Evolutionary conservation across 1,284 basidiomycete species (phyloP).

Genomic region (Cerrena zonata): DNA sequence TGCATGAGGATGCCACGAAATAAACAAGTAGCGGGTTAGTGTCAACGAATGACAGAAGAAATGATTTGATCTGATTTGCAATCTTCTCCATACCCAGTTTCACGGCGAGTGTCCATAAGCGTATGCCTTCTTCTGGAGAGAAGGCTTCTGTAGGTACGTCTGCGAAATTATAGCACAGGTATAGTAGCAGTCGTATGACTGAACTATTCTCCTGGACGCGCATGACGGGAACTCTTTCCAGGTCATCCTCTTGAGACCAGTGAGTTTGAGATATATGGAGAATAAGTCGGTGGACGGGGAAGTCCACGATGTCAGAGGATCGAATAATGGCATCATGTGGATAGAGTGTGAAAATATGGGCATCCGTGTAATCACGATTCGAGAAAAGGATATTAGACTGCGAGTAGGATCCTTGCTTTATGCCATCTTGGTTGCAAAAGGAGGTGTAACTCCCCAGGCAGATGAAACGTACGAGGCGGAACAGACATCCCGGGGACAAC

Average conservation of each 20-base stretch:
- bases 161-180: background rate
- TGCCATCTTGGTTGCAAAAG: background rate
- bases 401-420: background rate
- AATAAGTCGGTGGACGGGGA: background rate
- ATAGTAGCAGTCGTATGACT: background rate
- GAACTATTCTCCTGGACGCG: background rate
- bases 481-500: background rate
- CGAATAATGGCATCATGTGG: background rate
- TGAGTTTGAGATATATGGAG: background rate
- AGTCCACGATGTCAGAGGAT: constrained; percentile 2
- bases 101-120: background rate
- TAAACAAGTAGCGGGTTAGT: background rate
- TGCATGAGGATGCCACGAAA: background rate
- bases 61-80: background rate
- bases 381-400: background rate
- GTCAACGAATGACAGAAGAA: background rate
- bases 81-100: background rate
- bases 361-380: background rate
- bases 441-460: background rate
- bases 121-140: background rate
- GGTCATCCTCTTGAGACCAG: constrained; percentile 18
- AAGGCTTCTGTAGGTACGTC: background rate
- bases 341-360: background rate
- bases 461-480: background rate
- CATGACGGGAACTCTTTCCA: background rate